A percentile compares a stretch with the other conserved stretches of the same genome.
Evolutionary conservation across 768 basidiomycete genomes (phyloP).

Genomic region (Boletellus ananas): DNA sequence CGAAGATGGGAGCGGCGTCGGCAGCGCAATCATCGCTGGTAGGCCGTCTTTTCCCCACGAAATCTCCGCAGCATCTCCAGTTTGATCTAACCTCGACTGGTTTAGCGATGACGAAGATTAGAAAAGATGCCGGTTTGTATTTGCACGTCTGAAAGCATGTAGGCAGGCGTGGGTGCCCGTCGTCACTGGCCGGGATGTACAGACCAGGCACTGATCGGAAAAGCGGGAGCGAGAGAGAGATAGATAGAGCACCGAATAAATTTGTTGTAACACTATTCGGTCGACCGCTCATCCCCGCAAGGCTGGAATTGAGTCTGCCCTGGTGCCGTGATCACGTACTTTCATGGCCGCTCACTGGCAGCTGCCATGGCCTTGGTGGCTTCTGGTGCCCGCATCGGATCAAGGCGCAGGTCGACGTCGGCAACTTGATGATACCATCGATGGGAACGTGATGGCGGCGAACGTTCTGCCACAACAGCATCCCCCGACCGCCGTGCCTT

Average conservation of each 20-base stretch:
- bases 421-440: too few species aligned
- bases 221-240: not conserved
- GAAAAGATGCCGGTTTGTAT: constrained; percentile 65
- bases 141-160: constrained; percentile 39
- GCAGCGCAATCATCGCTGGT: constrained; percentile 94
- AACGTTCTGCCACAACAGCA: too few species aligned
- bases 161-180: not conserved
- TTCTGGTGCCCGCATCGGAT: too few species aligned
- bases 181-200: not conserved
- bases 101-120: constrained; percentile 84
- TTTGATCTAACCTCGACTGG: constrained; percentile 1
- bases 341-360: not conserved
- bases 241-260: not conserved
- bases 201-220: not conserved
- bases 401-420: too few species aligned
- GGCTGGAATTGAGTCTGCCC: not conserved
- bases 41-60: constrained; percentile 19
- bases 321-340: too few species aligned
- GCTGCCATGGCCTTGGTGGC: too few species aligned
- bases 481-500: too few species aligned
- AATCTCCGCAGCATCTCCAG: not conserved
- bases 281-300: not conserved
- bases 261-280: not conserved
- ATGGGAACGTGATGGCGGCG: too few species aligned
- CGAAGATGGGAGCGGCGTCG: constrained; percentile 76